These are phyloP conservation scores for Lactifluus volemus DNA, from an alignment of 768 basidiomycete species.

Conservation along the genomic window DNA sequence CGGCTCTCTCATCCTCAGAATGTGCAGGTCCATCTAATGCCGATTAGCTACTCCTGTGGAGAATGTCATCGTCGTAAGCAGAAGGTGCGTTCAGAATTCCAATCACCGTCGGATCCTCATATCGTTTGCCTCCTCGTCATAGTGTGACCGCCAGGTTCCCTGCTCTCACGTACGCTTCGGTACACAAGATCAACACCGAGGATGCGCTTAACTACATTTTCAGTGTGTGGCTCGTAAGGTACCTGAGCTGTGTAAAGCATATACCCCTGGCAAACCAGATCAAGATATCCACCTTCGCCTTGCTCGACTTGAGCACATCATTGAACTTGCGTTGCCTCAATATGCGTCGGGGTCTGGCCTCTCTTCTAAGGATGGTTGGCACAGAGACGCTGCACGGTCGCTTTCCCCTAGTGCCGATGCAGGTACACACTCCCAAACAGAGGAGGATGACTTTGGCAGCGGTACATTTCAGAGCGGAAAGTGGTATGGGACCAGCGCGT, in stretches of 20 bases:
- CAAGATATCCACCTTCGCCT: conserved; percentile 71
- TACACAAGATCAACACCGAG: conserved; percentile 6
- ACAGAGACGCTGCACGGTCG: conserved; percentile 35
- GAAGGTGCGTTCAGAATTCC: conserved; percentile 41
- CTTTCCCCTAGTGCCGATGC: conserved; percentile 48
- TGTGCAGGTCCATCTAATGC: not conserved
- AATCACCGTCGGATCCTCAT: conserved; percentile 17
- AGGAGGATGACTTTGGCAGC: conserved; percentile 67
- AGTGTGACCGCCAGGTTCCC: conserved; percentile 83
- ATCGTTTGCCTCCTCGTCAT: conserved; percentile 3
- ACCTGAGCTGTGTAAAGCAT: conserved; percentile 80
- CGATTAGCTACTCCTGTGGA: conserved; percentile 66
- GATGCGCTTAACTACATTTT: conserved; percentile 13
- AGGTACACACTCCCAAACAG: conserved; percentile 60
- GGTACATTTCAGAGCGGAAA: conserved; percentile 77
- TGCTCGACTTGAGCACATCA: conserved; percentile 69
- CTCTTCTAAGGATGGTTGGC: conserved; percentile 20
- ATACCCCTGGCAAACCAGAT: conserved; percentile 80
- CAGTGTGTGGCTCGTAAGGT: conserved; percentile 82
- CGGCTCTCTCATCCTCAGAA: conserved; percentile 13
- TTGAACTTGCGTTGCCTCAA: conserved; percentile 73
- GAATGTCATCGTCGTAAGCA: conserved; percentile 87
- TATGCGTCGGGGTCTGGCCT: conserved; percentile 43
- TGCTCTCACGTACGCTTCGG: conserved; percentile 63
- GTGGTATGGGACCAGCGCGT: conserved; percentile 80